These are phyloP conservation scores for Glycine latifolia DNA, from an alignment of 306 rosid genomes.

Conservation along the genomic window DNA sequence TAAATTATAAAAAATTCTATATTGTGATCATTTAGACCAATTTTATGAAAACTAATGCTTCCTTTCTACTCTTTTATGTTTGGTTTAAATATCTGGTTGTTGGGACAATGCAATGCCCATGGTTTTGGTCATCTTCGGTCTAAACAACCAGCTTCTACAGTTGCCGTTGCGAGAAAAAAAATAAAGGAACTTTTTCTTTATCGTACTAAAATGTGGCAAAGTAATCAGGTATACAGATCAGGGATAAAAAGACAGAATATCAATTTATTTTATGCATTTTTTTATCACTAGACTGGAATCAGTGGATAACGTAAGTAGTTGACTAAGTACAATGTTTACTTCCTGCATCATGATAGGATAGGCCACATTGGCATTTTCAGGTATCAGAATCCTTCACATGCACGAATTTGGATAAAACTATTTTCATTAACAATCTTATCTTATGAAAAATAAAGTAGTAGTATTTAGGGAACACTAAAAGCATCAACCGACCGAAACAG, in stretches of 20 bases:
- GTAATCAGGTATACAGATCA: neutral
- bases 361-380: neutral
- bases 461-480: slow-evolving; percentile 24
- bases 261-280: slow-evolving; percentile 26
- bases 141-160: slow-evolving; percentile 53
- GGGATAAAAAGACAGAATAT: too few relatives aligned
- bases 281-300: neutral
- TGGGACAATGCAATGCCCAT: slow-evolving; percentile 52
- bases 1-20: too few relatives aligned
- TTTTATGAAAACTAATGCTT: neutral
- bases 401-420: neutral
- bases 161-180: neutral
- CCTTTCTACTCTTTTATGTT: neutral
- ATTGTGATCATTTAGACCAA: too few relatives aligned
- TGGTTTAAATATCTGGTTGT: neutral
- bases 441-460: slow-evolving; percentile 28
- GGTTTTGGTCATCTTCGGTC: slow-evolving; percentile 53
- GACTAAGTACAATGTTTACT: neutral
- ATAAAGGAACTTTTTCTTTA: neutral
- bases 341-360: neutral
- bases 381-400: slow-evolving; percentile 12
- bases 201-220: neutral
- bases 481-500: slow-evolving; percentile 42
- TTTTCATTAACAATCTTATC: neutral
- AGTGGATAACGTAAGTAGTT: neutral